Evolutionary conservation across 129 eudicot genomes (phyloP).

Genomic region (Helichrysum umbraculigerum): DNA sequence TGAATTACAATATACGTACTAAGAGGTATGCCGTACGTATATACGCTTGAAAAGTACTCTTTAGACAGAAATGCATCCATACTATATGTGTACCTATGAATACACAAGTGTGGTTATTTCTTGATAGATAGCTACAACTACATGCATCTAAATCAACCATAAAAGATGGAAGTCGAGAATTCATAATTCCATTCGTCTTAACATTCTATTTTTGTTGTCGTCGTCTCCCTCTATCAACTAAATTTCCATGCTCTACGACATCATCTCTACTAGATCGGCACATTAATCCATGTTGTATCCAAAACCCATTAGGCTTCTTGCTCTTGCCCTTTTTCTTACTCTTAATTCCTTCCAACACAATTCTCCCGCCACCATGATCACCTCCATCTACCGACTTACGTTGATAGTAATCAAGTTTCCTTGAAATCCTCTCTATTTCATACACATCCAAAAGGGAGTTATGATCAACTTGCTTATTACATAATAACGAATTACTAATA

Average conservation of each 20-base stretch:
- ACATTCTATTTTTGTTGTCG: background rate
- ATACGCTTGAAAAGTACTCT: background rate
- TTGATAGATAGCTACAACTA: constrained; percentile 10
- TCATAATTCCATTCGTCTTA: background rate
- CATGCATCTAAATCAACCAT: constrained; percentile 5
- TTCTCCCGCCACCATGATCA: constrained; percentile 29
- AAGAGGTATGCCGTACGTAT: background rate
- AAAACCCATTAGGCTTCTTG: constrained; percentile 36
- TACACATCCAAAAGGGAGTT: constrained; percentile 56
- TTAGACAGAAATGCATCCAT: background rate
- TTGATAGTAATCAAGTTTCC: constrained; percentile 36
- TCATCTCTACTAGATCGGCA: constrained; percentile 49
- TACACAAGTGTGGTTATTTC: background rate
- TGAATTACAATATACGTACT: background rate
- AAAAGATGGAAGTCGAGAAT: background rate
- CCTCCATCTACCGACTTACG: background rate
- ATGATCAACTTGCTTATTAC: constrained; percentile 8
- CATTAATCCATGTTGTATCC: constrained; percentile 27
- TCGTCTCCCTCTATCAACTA: constrained; percentile 1
- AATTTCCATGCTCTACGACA: constrained; percentile 34
- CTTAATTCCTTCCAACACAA: constrained; percentile 17
- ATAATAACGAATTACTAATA: background rate
- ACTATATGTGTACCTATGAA: background rate
- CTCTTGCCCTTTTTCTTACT: constrained; percentile 9
- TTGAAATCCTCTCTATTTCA: constrained; percentile 59